These are phyloP conservation scores for Grifola frondosa DNA, from an alignment of 1,284 basidiomycete genomes.

Conservation along the genomic window DNA sequence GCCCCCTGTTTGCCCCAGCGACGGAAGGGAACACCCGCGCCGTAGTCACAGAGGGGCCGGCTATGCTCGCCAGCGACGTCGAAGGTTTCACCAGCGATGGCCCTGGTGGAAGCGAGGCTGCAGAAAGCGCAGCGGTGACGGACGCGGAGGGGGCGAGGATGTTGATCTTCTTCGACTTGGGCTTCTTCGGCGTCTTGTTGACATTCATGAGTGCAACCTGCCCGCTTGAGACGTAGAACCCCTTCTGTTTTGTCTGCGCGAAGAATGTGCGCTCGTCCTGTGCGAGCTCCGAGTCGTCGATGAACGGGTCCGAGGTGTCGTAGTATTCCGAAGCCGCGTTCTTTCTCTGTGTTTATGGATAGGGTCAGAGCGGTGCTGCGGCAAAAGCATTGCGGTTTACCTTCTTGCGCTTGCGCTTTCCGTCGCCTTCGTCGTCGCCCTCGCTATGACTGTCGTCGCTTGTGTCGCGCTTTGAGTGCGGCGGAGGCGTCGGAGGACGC, in stretches of 20 bases:
- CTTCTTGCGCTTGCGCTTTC: slow-evolving; percentile 36
- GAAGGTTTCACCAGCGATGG: slow-evolving; percentile 16
- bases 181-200: slow-evolving; percentile 74
- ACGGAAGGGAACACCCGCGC: slow-evolving; percentile 7
- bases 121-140: slow-evolving; percentile 33
- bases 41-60: slow-evolving; percentile 22
- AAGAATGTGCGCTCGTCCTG: slow-evolving; percentile 90
- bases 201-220: slow-evolving; percentile 82
- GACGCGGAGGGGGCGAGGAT: slow-evolving; percentile 31
- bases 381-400: slow-evolving; percentile 28
- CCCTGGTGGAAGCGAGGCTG: slow-evolving; percentile 25
- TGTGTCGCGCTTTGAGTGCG: slow-evolving; percentile 41
- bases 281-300: slow-evolving; percentile 94
- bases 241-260: slow-evolving; percentile 91
- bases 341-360: slow-evolving; percentile 45
- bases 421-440: slow-evolving; percentile 44
- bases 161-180: slow-evolving; percentile 58
- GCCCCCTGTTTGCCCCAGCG: slow-evolving; percentile 15
- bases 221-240: slow-evolving; percentile 90
- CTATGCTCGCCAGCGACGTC: slow-evolving; percentile 18
- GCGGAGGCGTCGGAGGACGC: slow-evolving; percentile 54
- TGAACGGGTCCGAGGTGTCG: slow-evolving; percentile 91
- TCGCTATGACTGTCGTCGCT: slow-evolving; percentile 56
- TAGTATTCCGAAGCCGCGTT: slow-evolving; percentile 72
- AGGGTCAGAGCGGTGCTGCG: not conserved